A percentile compares a stretch with the other conserved stretches of the same genome.
Conservation (phyloP, 2,329 filamentous ascomycete genomes). For the Talaromyces sp. region DNA sequence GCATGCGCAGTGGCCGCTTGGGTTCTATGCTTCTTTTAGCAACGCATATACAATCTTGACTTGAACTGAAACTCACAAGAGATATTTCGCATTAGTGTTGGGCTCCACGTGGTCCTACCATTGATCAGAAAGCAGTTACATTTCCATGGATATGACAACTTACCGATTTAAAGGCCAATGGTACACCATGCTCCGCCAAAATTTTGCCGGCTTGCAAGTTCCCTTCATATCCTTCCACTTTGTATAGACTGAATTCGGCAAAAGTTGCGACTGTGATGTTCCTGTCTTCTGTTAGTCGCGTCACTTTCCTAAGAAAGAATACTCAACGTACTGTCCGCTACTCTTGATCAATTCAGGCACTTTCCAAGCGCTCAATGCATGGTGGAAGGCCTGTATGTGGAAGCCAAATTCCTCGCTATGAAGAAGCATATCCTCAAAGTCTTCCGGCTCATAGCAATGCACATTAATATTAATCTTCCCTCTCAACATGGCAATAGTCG, state of each 20-base stretch:
- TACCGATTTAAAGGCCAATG: conserved; percentile 65
- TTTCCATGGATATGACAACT: neutral
- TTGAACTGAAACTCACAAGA: conserved; percentile 28
- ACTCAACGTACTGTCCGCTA: conserved; percentile 22
- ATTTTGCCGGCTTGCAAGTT: conserved; percentile 66
- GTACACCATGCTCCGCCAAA: conserved; percentile 63
- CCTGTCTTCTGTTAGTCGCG: conserved; percentile 42
- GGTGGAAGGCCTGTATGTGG: conserved; percentile 64
- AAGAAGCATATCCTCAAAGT: conserved; percentile 66
- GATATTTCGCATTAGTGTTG: conserved; percentile 42
- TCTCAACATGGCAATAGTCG: conserved; percentile 59
- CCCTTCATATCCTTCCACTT: conserved; percentile 62
- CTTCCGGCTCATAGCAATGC: conserved; percentile 68
- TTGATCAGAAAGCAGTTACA: neutral
- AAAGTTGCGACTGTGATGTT: conserved; percentile 59
- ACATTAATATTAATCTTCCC: conserved; percentile 68
- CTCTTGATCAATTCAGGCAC: conserved; percentile 55
- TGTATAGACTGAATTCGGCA: conserved; percentile 71
- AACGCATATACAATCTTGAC: neutral
- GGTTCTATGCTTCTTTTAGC: conserved; percentile 28
- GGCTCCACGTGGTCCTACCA: conserved; percentile 33
- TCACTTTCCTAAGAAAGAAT: conserved; percentile 22
- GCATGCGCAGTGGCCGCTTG: conserved; percentile 51
- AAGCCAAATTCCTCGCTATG: conserved; percentile 72
- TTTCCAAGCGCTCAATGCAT: conserved; percentile 65